Base-by-base conservation (phyloP, 257 asterid species). In the Schizonepeta tenuifolia region DNA sequence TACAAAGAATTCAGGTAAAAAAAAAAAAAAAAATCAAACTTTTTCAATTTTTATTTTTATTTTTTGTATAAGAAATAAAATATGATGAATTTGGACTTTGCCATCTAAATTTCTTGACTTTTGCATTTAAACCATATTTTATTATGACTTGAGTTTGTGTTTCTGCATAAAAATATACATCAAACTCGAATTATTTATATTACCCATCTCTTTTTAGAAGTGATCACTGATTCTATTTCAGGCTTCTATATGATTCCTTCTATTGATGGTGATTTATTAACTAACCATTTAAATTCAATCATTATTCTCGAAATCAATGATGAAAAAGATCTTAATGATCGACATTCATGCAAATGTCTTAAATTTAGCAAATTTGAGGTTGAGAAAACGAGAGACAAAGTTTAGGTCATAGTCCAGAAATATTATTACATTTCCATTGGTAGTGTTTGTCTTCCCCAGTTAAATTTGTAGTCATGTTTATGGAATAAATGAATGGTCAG, bases 1-100 rank as follows among this genome's bases (percentile, higher is more conserved):
- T 90, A 89, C 83, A 80, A 56, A 49, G 92, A 86, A 72, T 86
- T 86, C 80, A 74, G 86, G 92, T 84, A 67, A 1, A 14, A 14
- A 26, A 5, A 57, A 11, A 1, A 1, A 14, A 14, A 14, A 6
- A 49, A 13, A 0, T 46, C 0, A 28, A 3, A 28, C 10, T 7
- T 44, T 1, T 1, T 58, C 44, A n/a, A n/a, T n/a, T n/a, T n/a
- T n/a, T n/a, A n/a, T 58, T 58, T 15, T 2, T 26, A 31, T 28
- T 31, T 58, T 31, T 9, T 20, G 5, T 28, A 7, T 9, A 14
- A n/a, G 6, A 57, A 2, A 31, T 31, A 6, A 13, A 6, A 21
- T 4, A 21, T 20, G 18, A 12, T 57, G 60, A 54, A 22, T 60
- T 60, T 33, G 15, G 13, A 10, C 17, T 38, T 9, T 18, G n/a